Base-by-base conservation (phyloP, 805 yeast species). In the Diddensiella transvaalensis region DNA sequence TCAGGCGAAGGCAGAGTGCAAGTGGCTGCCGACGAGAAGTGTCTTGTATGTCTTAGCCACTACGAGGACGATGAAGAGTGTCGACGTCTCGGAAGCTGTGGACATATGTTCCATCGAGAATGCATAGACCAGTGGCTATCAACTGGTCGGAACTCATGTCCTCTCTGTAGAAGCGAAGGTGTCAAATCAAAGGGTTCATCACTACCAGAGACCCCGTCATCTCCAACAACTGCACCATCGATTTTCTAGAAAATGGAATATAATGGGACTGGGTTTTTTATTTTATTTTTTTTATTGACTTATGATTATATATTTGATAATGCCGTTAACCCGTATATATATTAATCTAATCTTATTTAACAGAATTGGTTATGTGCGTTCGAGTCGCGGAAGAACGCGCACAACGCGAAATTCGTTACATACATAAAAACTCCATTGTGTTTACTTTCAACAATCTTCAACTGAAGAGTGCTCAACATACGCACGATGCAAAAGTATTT, bases 71-170 rank as follows among this genome's bases (percentile, higher is more conserved):
- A 68, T 21, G 84, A 80, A 22, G 56, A 62, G 17, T 71, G 79
- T 30, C 70, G 85, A 37, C 60, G 63, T 47, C 63, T 81, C 35
- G 48, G 59, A 15, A 46, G 56, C 8, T 80, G 86, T 58, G 60
- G 64, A 2, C 86, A 80, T 58, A 54, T 65, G 24, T 80, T 78
- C 64, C 86, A 81, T 60, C 63, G 64, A 42, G 72, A 66, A 1
- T 80, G 86, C 56, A 73, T 81, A 45, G 86, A 80, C 56, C 73
- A 73, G 48, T 80, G 85, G 84, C 64, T 80, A 8, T 51, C 69
- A 22, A 71, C 69, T 8, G 77, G 80, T 32, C 72, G 75, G 52
- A 80, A 79, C 54, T 72, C 75, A 17, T 80, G 85, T 60, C 85
- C 85, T 4, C 63, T 79, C 41, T 80, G 85, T 54, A 66, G 85